These are phyloP conservation scores for Acacia pycnantha DNA, from an alignment of 331 rosid species.

Conservation along the genomic window DNA sequence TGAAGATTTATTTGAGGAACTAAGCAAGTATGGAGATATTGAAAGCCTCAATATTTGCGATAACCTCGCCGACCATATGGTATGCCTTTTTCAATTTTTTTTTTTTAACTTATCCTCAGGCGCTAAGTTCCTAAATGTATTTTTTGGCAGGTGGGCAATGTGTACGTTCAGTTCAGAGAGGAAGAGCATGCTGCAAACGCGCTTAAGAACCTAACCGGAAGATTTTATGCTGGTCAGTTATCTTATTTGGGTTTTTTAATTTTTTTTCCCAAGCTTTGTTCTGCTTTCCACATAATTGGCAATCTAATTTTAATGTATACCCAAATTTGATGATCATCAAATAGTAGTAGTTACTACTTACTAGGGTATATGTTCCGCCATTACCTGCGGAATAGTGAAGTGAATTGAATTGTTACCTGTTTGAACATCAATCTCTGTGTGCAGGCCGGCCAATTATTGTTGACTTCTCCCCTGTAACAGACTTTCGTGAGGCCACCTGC, in stretches of 20 bases:
- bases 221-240: slow-evolving; percentile 61
- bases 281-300: background rate
- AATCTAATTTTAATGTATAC: background rate
- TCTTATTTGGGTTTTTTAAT: background rate
- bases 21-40: slow-evolving; percentile 55
- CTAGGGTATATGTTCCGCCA: too few relatives aligned
- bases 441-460: slow-evolving; percentile 49
- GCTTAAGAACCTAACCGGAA: slow-evolving; percentile 43
- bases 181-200: slow-evolving; percentile 66
- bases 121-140: background rate
- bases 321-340: background rate
- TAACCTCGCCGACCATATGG: slow-evolving; percentile 76
- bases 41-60: slow-evolving; percentile 65
- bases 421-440: background rate
- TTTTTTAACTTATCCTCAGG: background rate
- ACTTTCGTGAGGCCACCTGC: slow-evolving; percentile 68
- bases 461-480: slow-evolving; percentile 65
- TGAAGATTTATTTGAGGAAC: slow-evolving; percentile 58
- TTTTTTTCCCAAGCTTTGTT: background rate
- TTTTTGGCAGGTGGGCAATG: slow-evolving; percentile 58
- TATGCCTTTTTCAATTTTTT: background rate
- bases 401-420: background rate
- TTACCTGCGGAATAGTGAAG: background rate
- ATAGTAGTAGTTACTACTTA: background rate
- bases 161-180: slow-evolving; percentile 64